Percentiles rank a stretch among this genome's conserved stretches.
phyloP scores from a whole-genome alignment of 768 basidiomycete species.

The Russula virescens region DNA sequence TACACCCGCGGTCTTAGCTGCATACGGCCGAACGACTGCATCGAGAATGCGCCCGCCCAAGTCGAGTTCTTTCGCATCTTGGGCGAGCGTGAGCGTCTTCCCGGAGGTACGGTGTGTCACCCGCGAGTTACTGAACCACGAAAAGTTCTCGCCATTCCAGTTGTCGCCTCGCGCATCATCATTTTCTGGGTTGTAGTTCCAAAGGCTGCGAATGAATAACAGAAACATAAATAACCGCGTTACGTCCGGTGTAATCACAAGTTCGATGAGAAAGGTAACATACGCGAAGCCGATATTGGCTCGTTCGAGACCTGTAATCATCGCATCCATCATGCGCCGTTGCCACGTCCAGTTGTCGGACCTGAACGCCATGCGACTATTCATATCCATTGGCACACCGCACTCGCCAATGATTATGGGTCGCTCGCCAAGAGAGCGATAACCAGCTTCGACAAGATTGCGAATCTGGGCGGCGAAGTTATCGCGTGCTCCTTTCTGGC shows the following conservation, averaged over 20 bases:
- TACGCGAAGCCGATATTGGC: slow-evolving; percentile 82
- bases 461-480: slow-evolving; percentile 81
- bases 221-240: background rate
- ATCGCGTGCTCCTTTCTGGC: slow-evolving; percentile 68
- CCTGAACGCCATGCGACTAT: slow-evolving; percentile 50
- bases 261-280: slow-evolving; percentile 31
- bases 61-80: slow-evolving; percentile 66
- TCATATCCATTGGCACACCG: slow-evolving; percentile 96
- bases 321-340: slow-evolving; percentile 87
- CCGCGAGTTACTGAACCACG: slow-evolving; percentile 74
- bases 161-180: slow-evolving; percentile 71
- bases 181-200: slow-evolving; percentile 94
- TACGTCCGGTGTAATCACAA: background rate
- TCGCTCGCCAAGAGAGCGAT: slow-evolving; percentile 66
- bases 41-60: slow-evolving; percentile 74
- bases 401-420: slow-evolving; percentile 90
- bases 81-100: slow-evolving; percentile 44
- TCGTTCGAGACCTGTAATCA: slow-evolving; percentile 77
- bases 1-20: slow-evolving; percentile 83
- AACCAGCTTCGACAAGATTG: slow-evolving; percentile 67
- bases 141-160: slow-evolving; percentile 98
- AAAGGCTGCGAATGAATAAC: slow-evolving; percentile 48
- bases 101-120: slow-evolving; percentile 46
- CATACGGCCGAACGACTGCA: slow-evolving; percentile 83
- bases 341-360: slow-evolving; percentile 80